Evolutionary conservation across 1,284 basidiomycete genomes (phyloP), one percentile per base, ranked within the genome.

Genomic region (Moesziomyces sp.): DNA sequence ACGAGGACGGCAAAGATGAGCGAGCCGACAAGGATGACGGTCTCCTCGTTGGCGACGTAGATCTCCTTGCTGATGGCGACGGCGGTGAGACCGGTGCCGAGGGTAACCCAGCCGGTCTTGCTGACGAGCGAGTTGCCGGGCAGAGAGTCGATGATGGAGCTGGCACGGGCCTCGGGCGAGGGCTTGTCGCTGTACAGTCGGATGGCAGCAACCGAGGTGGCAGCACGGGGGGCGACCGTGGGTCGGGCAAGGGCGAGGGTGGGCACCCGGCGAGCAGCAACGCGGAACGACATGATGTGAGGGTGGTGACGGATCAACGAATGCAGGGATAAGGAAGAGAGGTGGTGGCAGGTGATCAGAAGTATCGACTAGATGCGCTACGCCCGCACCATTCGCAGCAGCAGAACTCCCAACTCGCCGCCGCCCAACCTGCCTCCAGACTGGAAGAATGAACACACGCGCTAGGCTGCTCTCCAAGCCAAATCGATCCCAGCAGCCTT

Each of bases 51-150:
- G 83, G 96, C 90, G 66, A 99, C 96, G 85, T 97, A 98, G 61
- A 98, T 90, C 87, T 99, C 96, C 85, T 94, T 92, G 43, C 94
- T 97, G 87, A 98, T 95, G 84, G 94, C 95, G 21, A 94, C 90
- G 28, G 95, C 96, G 67, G 91, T 87, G 68, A 94, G 88, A 84
- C 93, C 94, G 43, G 93, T 93, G 82, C 94, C 93, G 70, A 97
- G 90, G 82, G 97, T 88, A 82, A 95, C 91, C 72, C 92, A 90
- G 74, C 94, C 93, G 10, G 85, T 96, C 88, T 98, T 98, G 85
- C 94, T 93, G 87, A 96, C 88, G 85, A 97, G 88, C 43, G 92
- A 92, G 75, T 92, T 92, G 56, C 93, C 94, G 52, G 96, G 97
- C 72, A 98, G 89, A 84, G 90, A 90, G 87, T 97, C 91, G 84